These are phyloP conservation scores for Cucurbitaria berberidis DNA, from an alignment of 2,329 filamentous ascomycete species.

Conservation along the genomic window DNA sequence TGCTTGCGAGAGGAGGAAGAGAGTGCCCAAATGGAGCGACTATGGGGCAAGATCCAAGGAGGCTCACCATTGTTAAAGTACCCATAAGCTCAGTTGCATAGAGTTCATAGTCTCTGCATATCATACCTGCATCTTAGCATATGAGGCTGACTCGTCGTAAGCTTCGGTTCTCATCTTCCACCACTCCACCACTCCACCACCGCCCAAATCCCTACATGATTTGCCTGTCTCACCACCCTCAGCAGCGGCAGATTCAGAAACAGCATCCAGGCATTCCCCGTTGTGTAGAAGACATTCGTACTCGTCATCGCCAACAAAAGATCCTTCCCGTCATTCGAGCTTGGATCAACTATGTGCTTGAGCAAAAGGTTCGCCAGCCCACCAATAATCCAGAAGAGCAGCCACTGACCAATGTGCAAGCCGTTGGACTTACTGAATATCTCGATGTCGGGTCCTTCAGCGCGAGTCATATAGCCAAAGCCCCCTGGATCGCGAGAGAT, in stretches of 20 bases:
- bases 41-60: no score
- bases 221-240: conserved; percentile 7
- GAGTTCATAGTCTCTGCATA: no score
- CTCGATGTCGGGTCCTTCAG: neutral
- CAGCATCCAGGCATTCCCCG: neutral
- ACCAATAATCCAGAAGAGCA: conserved; percentile 6
- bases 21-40: no score
- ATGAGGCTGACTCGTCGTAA: neutral
- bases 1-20: no score
- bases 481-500: conserved; percentile 4
- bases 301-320: conserved; percentile 1
- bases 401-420: conserved; percentile 4
- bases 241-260: conserved; percentile 1
- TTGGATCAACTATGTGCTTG: conserved; percentile 5
- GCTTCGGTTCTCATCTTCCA: conserved; percentile 1
- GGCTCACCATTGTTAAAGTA: no score
- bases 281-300: conserved; percentile 6
- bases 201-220: conserved; percentile 2
- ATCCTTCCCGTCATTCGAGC: conserved; percentile 3
- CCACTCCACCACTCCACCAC: conserved; percentile 5
- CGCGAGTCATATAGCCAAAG: conserved; percentile 3
- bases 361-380: conserved; percentile 3
- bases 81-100: no score
- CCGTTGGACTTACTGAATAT: neutral
- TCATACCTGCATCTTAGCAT: no score